A percentile compares a stretch with the other conserved stretches of the same genome.
Evolutionary conservation across 805 yeast genomes (phyloP).

Genomic region (Pichia scutulata): DNA sequence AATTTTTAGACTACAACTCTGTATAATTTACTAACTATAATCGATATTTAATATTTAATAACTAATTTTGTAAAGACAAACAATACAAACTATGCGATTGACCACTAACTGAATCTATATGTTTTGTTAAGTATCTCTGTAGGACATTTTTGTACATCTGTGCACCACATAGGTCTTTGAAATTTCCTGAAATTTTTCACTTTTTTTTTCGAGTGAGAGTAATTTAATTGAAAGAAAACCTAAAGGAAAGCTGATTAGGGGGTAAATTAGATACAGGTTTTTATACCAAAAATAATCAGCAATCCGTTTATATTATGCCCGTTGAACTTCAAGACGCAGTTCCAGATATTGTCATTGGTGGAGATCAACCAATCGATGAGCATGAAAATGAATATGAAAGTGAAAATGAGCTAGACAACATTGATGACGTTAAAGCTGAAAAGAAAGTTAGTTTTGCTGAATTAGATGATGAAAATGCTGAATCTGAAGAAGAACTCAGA

Average conservation of each 20-base stretch:
- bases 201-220: neutral
- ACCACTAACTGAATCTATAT: no score
- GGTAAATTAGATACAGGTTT: neutral
- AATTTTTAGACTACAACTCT: constrained; percentile 17
- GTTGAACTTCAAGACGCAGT: constrained; percentile 77
- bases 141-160: neutral
- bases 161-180: neutral
- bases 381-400: constrained; percentile 28
- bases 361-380: constrained; percentile 27
- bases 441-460: constrained; percentile 82
- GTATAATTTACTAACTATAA: neutral
- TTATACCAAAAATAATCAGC: neutral
- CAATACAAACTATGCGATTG: no score
- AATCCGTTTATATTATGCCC: constrained; percentile 42
- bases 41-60: no score
- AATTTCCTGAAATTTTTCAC: neutral
- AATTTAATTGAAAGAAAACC: neutral
- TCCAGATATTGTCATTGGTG: constrained; percentile 76
- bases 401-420: constrained; percentile 28
- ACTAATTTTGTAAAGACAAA: neutral
- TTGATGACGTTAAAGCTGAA: constrained; percentile 36
- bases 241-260: neutral
- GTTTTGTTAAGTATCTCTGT: no score
- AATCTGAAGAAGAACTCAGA: constrained; percentile 65
- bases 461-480: constrained; percentile 51